Percentiles rank a stretch among this genome's conserved stretches.
phyloP scores from a whole-genome alignment of 2,329 filamentous ascomycete genomes.

The Pseudogymnoascus sp. region DNA sequence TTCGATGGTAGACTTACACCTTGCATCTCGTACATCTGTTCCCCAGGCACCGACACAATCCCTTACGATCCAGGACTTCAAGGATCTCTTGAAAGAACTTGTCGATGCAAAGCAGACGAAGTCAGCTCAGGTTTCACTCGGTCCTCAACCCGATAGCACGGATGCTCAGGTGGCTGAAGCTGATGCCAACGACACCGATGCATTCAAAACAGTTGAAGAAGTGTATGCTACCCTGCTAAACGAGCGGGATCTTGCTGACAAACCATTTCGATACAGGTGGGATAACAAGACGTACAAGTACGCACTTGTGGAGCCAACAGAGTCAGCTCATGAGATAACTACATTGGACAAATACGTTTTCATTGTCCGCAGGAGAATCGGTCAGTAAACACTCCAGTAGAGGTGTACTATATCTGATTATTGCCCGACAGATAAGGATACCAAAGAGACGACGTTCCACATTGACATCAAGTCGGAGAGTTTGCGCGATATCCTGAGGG shows the following conservation, averaged over 20 bases:
- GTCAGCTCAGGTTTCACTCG: too few species aligned
- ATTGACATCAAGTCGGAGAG: slow-evolving; percentile 14
- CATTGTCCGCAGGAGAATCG: slow-evolving; percentile 13
- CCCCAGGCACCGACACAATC: background rate
- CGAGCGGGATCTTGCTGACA: slow-evolving; percentile 7
- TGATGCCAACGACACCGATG: too few species aligned
- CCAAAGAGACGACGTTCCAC: background rate
- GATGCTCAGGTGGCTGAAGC: too few species aligned
- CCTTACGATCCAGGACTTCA: background rate
- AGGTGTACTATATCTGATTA: too few species aligned
- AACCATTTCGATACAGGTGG: slow-evolving; percentile 18
- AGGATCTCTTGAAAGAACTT: background rate
- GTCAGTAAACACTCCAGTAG: too few species aligned
- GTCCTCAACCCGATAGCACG: too few species aligned
- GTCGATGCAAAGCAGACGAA: background rate
- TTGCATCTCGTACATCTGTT: background rate
- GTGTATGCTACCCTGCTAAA: slow-evolving; percentile 15
- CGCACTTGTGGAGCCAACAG: slow-evolving; percentile 9
- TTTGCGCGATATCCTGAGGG: slow-evolving; percentile 12
- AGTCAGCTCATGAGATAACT: background rate
- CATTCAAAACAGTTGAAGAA: slow-evolving; percentile 16
- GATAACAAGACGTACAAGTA: slow-evolving; percentile 13
- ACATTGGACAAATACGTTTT: slow-evolving; percentile 17
- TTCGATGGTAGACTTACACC: background rate
- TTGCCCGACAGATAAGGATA: too few species aligned